Percentiles rank a stretch among this genome's conserved stretches.
phyloP scores from a whole-genome alignment of 2,329 filamentous ascomycete species.

The Cladosporium velox region DNA sequence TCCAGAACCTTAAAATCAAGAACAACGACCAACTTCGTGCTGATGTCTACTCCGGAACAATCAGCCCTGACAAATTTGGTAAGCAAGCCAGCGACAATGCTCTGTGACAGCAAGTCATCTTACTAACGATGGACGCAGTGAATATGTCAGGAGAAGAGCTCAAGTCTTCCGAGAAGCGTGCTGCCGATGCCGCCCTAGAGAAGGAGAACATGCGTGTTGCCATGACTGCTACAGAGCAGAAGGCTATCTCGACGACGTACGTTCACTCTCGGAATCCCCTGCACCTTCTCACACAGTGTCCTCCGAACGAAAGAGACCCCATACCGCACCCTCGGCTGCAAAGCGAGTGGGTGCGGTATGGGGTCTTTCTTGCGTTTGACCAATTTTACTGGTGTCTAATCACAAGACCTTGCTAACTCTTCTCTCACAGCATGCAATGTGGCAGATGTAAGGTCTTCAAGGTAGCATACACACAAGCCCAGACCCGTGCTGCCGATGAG shows the following conservation, averaged over 20 bases:
- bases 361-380: slow-evolving; percentile 36
- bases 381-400: slow-evolving; percentile 7
- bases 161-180: slow-evolving; percentile 79
- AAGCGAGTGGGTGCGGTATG: slow-evolving; percentile 26
- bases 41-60: slow-evolving; percentile 73
- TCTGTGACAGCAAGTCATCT: neutral
- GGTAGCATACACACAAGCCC: slow-evolving; percentile 94
- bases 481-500: slow-evolving; percentile 94
- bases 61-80: slow-evolving; percentile 67
- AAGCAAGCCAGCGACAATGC: neutral
- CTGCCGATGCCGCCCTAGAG: slow-evolving; percentile 73
- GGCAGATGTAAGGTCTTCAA: slow-evolving; percentile 90
- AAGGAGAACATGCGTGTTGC: slow-evolving; percentile 97
- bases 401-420: slow-evolving; percentile 39
- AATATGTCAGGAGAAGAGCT: slow-evolving; percentile 87
- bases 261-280: neutral
- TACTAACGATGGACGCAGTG: slow-evolving; percentile 48
- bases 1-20: slow-evolving; percentile 92
- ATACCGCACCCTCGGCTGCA: slow-evolving; percentile 24
- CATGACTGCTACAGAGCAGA: slow-evolving; percentile 89
- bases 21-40: slow-evolving; percentile 76
- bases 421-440: slow-evolving; percentile 74
- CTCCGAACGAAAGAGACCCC: slow-evolving; percentile 24
- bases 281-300: neutral
- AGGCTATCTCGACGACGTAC: slow-evolving; percentile 64